Evolutionary conservation across 208 protist species (phyloP).

Genomic region (Trypanosoma platydactyli): DNA sequence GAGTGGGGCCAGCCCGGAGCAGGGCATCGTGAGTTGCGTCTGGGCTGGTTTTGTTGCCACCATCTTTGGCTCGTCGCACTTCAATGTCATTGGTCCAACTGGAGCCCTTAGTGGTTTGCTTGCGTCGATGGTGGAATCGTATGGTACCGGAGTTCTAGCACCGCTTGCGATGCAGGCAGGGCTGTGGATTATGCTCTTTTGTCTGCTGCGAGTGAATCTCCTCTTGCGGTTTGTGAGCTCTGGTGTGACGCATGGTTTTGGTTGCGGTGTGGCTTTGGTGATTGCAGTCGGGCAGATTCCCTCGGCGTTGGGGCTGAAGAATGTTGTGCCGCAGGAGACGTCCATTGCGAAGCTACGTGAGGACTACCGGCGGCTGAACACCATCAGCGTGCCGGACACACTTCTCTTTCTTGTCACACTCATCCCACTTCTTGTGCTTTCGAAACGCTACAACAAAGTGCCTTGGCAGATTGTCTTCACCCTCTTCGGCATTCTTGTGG

Average conservation of each 20-base stretch:
- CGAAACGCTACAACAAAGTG: constrained; percentile 28
- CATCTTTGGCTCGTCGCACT: constrained; percentile 32
- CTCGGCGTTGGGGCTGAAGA: constrained; percentile 27
- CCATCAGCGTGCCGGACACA: constrained; percentile 26
- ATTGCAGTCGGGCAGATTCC: constrained; percentile 39
- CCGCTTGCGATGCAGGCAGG: constrained; percentile 28
- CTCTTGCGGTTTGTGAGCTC: constrained; percentile 33
- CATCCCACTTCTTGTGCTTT: constrained; percentile 24
- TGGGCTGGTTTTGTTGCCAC: constrained; percentile 28
- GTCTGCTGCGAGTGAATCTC: constrained; percentile 29
- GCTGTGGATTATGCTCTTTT: constrained; percentile 34
- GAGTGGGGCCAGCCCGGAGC: constrained; percentile 29
- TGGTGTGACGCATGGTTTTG: constrained; percentile 35
- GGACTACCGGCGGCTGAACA: constrained; percentile 18
- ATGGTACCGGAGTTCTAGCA: constrained; percentile 20
- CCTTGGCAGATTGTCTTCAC: constrained; percentile 36
- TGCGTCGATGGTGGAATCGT: constrained; percentile 24
- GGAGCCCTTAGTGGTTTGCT: constrained; percentile 35
- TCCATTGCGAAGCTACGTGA: constrained; percentile 31
- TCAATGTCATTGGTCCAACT: constrained; percentile 37
- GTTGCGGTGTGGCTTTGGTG: constrained; percentile 31
- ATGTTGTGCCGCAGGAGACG: constrained; percentile 20
- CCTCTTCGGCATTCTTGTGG: constrained; percentile 30
- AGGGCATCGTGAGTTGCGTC: constrained; percentile 35
- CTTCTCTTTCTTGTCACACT: constrained; percentile 31